phyloP scores from a whole-genome alignment of 345 rosid species.

The Euphorbia peplus region DNA sequence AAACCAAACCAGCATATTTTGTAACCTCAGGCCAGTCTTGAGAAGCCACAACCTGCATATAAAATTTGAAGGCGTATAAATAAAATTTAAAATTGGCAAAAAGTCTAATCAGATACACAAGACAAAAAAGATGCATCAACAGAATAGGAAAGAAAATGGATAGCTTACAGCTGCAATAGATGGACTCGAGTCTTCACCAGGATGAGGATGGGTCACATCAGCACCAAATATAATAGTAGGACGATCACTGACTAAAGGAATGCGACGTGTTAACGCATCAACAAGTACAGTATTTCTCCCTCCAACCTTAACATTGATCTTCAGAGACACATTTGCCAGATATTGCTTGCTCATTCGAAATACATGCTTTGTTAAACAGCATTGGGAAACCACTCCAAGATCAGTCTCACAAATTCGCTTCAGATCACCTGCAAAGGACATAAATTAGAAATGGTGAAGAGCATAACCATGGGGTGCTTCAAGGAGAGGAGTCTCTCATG shows the following conservation, averaged over 20 bases:
- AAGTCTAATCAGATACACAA: background rate
- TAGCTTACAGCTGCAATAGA: slow-evolving; percentile 90
- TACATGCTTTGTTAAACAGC: slow-evolving; percentile 91
- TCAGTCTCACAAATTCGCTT: slow-evolving; percentile 98
- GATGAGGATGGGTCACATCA: slow-evolving; percentile 99
- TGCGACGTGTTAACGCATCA: slow-evolving; percentile 86
- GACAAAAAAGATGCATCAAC: background rate
- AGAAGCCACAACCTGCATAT: slow-evolving; percentile 89
- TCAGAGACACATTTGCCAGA: slow-evolving; percentile 88
- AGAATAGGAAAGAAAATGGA: background rate
- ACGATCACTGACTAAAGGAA: slow-evolving; percentile 89
- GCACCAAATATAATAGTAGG: slow-evolving; percentile 99
- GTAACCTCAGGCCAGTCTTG: slow-evolving; percentile 99
- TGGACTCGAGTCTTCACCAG: slow-evolving; percentile 99
- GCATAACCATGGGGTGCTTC: background rate
- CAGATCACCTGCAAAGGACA: slow-evolving; percentile 64
- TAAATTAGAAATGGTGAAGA: background rate
- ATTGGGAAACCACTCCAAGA: slow-evolving; percentile 94
- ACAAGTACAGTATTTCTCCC: slow-evolving; percentile 96
- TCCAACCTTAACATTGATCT: slow-evolving; percentile 98
- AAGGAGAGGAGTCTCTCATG: background rate
- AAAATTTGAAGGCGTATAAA: background rate
- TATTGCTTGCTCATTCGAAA: slow-evolving; percentile 85
- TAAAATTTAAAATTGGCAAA: background rate
- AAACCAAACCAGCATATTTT: slow-evolving; percentile 92